Evolutionary conservation across 495 filamentous ascomycete genomes (phyloP).

Genomic region (Penicillium salamii): DNA sequence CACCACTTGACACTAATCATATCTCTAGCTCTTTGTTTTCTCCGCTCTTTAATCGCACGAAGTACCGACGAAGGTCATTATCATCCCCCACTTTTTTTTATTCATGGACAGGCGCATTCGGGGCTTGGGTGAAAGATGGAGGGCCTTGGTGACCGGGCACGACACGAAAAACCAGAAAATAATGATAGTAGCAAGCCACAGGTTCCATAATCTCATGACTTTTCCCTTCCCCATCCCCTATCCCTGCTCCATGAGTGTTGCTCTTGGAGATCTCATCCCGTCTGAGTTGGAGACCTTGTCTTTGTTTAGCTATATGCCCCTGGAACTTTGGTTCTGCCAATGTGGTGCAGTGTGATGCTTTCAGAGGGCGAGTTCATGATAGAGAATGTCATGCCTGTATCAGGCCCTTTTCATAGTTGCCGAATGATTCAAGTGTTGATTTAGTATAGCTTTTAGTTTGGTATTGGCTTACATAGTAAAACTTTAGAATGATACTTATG

Average conservation of each 20-base stretch:
- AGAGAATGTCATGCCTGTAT: slow-evolving; percentile 28
- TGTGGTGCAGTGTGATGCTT: slow-evolving; percentile 20
- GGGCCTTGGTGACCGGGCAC: slow-evolving; percentile 14
- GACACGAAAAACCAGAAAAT: slow-evolving; percentile 19
- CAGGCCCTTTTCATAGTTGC: slow-evolving; percentile 13
- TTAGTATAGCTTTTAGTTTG: neutral
- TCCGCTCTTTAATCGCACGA: slow-evolving; percentile 74
- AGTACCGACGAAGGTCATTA: slow-evolving; percentile 15
- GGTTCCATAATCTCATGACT: slow-evolving; percentile 24
- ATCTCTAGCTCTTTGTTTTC: slow-evolving; percentile 84
- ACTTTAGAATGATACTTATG: too few relatives aligned
- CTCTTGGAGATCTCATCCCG: slow-evolving; percentile 2
- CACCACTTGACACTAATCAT: slow-evolving; percentile 12
- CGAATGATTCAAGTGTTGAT: neutral
- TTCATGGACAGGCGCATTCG: slow-evolving; percentile 28
- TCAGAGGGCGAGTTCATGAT: slow-evolving; percentile 22
- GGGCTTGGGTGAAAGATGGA: slow-evolving; percentile 20
- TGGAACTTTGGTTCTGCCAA: slow-evolving; percentile 8
- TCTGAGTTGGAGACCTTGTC: slow-evolving; percentile 5
- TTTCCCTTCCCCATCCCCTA: slow-evolving; percentile 9
- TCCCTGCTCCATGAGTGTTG: neutral
- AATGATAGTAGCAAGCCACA: slow-evolving; percentile 28
- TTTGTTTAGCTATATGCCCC: slow-evolving; percentile 5
- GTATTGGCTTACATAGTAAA: too few relatives aligned
- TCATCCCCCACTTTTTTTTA: slow-evolving; percentile 18